phyloP scores from a whole-genome alignment of 202 grass and related monocot species.

The Setaria italica region DNA sequence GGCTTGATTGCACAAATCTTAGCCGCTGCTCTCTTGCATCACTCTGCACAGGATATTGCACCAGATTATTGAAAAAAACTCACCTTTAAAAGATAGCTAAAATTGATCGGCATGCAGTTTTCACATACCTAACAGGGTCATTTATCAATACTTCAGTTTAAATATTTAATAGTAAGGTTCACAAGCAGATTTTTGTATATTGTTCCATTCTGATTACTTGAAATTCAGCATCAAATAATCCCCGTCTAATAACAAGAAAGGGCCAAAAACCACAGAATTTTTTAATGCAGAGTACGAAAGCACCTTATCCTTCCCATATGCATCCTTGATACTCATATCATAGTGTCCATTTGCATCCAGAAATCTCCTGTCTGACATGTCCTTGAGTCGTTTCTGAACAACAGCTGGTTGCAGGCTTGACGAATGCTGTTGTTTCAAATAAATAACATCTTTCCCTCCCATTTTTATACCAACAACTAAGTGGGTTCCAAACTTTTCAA shows the following conservation, averaged over 20 bases:
- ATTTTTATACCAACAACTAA: constrained; percentile 93
- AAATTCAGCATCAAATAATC: neutral
- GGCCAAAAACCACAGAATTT: neutral
- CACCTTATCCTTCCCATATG: constrained; percentile 75
- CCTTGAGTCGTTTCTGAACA: constrained; percentile 89
- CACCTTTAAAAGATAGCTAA: constrained; percentile 6
- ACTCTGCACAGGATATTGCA: constrained; percentile 53
- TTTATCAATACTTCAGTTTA: constrained; percentile 5
- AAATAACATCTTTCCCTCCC: constrained; percentile 98
- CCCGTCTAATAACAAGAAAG: neutral
- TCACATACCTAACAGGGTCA: neutral
- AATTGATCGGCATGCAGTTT: neutral
- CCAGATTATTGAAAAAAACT: constrained; percentile 9
- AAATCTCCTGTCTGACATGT: constrained; percentile 85
- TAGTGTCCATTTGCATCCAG: constrained; percentile 57
- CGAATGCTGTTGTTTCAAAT: constrained; percentile 82
- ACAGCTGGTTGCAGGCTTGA: constrained; percentile 77
- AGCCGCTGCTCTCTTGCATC: constrained; percentile 77
- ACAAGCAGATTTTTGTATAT: neutral
- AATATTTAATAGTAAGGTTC: neutral
- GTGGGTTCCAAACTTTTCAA: constrained; percentile 97
- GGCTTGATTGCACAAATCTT: constrained; percentile 75
- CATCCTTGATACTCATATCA: constrained; percentile 64
- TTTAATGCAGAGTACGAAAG: constrained; percentile 32
- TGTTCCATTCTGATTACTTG: neutral